Evolutionary conservation across 768 basidiomycete genomes (phyloP).

Genomic region (Trametes punicea): DNA sequence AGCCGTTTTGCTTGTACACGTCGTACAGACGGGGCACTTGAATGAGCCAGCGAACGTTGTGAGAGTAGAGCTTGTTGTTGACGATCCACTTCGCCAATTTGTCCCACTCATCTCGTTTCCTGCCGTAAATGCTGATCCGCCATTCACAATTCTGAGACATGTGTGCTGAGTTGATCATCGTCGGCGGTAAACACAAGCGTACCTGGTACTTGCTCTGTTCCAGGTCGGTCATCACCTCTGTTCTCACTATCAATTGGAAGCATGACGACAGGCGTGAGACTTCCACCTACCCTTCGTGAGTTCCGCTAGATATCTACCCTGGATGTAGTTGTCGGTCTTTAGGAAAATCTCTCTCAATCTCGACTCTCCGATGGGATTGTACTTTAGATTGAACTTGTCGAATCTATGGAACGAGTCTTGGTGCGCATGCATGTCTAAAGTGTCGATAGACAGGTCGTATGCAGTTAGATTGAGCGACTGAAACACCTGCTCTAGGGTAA

Average conservation of each 20-base stretch:
- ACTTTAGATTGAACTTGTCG: conserved; percentile 97
- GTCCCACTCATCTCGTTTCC: conserved; percentile 87
- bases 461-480: conserved; percentile 91
- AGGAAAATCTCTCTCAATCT: conserved; percentile 94
- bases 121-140: conserved; percentile 94
- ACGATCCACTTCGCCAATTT: conserved; percentile 97
- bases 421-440: conserved; percentile 99
- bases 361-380: conserved; percentile 96
- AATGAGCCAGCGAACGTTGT: conserved; percentile 97
- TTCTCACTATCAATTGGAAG: too few relatives aligned
- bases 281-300: conserved; percentile 84
- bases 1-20: conserved; percentile 87
- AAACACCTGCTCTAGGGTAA: conserved; percentile 94
- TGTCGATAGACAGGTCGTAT: conserved; percentile 98
- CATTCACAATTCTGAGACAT: conserved; percentile 83
- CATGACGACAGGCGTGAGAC: too few relatives aligned
- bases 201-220: conserved; percentile 99
- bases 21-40: conserved; percentile 95
- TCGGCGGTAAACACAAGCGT: conserved; percentile 13
- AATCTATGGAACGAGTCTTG: conserved; percentile 98
- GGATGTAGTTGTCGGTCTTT: conserved; percentile 94
- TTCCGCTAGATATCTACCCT: conserved; percentile 93
- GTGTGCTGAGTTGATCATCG: background rate
- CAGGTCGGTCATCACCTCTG: conserved; percentile 96
- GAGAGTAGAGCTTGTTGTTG: conserved; percentile 87